Evolutionary conservation across 306 rosid genomes (phyloP).

Genomic region (Cicer bijugum): DNA sequence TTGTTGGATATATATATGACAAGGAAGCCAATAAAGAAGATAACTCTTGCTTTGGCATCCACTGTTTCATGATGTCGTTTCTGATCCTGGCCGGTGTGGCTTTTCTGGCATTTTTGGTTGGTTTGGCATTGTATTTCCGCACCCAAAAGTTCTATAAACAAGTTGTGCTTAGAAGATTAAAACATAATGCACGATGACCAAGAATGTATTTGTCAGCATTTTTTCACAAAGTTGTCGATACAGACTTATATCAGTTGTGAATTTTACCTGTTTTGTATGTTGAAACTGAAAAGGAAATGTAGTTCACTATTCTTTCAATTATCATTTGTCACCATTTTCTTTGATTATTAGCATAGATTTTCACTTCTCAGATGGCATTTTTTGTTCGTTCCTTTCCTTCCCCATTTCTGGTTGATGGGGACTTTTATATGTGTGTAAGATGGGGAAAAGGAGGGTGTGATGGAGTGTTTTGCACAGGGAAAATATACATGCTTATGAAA

Average conservation of each 20-base stretch:
- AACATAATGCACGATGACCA: conserved; percentile 45
- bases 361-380: background rate
- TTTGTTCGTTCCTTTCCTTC: background rate
- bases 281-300: background rate
- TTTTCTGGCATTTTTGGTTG: conserved; percentile 63
- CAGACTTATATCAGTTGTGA: conserved; percentile 20
- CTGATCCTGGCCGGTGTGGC: conserved; percentile 72
- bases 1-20: conserved; percentile 80
- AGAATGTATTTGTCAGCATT: conserved; percentile 24
- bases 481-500: no score
- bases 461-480: no score
- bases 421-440: no score
- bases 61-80: conserved; percentile 76
- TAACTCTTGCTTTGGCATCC: conserved; percentile 63
- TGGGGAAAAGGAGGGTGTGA: no score
- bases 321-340: background rate
- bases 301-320: no score
- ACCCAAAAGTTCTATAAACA: conserved; percentile 64
- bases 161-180: conserved; percentile 57
- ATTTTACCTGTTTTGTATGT: conserved; percentile 8
- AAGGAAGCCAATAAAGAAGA: conserved; percentile 53
- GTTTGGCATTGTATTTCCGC: conserved; percentile 63
- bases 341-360: conserved; percentile 25
- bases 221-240: conserved; percentile 12
- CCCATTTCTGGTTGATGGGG: no score